These are phyloP conservation scores for Blakeslea trispora DNA, from an alignment of 371 early-diverging fungal species.

Conservation along the genomic window DNA sequence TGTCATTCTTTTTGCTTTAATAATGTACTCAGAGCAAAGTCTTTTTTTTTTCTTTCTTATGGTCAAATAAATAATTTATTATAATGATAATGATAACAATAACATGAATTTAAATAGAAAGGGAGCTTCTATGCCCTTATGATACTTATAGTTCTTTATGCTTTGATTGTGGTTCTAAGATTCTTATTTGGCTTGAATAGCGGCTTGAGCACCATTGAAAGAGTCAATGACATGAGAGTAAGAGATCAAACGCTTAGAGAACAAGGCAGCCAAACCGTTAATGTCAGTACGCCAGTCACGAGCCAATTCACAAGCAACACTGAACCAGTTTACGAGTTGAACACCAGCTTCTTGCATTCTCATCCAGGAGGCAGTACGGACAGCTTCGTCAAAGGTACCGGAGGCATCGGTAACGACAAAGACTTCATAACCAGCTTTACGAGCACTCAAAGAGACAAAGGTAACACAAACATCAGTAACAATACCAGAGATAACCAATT, in stretches of 20 bases:
- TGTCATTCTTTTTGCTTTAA: no score
- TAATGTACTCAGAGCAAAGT: no score
- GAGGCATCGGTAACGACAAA: slow-evolving; percentile 29
- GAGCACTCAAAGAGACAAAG: slow-evolving; percentile 27
- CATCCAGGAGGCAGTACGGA: slow-evolving; percentile 23
- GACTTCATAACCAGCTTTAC: slow-evolving; percentile 22
- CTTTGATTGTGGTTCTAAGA: neutral
- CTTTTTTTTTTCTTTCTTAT: no score
- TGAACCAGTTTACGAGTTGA: slow-evolving; percentile 21
- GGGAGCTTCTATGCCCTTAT: no score
- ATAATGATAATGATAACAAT: no score
- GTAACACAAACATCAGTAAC: slow-evolving; percentile 30
- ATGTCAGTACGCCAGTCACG: slow-evolving; percentile 24
- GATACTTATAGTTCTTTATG: no score
- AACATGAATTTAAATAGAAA: no score
- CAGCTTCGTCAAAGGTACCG: slow-evolving; percentile 18
- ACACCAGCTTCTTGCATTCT: slow-evolving; percentile 27
- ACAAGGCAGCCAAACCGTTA: slow-evolving; percentile 22
- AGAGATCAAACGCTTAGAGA: slow-evolving; percentile 21
- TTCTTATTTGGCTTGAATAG: slow-evolving; percentile 5
- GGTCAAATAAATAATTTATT: no score
- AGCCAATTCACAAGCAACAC: slow-evolving; percentile 26
- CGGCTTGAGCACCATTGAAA: slow-evolving; percentile 21
- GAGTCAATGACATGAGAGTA: slow-evolving; percentile 26
- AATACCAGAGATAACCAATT: slow-evolving; percentile 28